phyloP scores from a whole-genome alignment of 1,139 yeast genomes.

The Candida tropicalis region DNA sequence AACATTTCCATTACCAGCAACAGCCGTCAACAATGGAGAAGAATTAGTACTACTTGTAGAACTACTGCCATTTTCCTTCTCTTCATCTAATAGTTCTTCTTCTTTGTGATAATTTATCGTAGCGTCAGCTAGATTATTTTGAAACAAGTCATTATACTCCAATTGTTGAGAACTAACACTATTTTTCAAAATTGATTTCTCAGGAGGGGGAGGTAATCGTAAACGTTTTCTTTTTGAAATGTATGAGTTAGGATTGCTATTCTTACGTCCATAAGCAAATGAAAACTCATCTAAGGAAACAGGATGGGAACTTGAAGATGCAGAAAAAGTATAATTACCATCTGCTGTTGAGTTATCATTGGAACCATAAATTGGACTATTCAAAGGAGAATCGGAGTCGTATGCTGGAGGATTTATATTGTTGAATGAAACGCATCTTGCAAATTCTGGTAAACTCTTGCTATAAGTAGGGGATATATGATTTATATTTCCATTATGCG shows the following conservation, averaged over 20 bases:
- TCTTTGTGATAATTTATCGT: conserved; percentile 23
- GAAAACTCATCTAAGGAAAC: background rate
- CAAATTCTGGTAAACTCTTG: conserved; percentile 8
- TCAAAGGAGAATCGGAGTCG: conserved; percentile 10
- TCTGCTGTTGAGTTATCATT: conserved; percentile 1
- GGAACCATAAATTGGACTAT: conserved; percentile 14
- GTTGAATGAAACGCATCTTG: conserved; percentile 49
- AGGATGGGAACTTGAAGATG: background rate
- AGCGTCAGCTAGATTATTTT: conserved; percentile 26
- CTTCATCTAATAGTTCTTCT: conserved; percentile 16
- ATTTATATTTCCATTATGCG: background rate
- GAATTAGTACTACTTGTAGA: background rate
- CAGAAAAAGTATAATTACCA: conserved; percentile 2
- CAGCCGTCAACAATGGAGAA: conserved; percentile 2
- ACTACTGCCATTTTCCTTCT: conserved; percentile 6
- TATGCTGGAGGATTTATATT: conserved; percentile 37
- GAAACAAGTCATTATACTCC: conserved; percentile 26
- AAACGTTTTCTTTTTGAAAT: conserved; percentile 16
- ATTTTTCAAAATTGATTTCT: conserved; percentile 45
- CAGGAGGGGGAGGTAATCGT: conserved; percentile 32
- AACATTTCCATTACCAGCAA: background rate
- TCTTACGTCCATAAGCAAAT: conserved; percentile 1
- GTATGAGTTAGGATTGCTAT: conserved; percentile 1
- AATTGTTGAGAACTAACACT: conserved; percentile 36
- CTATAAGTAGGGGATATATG: background rate